phyloP scores from a whole-genome alignment of 495 filamentous ascomycete species.

The Aspergillus taichungensis region DNA sequence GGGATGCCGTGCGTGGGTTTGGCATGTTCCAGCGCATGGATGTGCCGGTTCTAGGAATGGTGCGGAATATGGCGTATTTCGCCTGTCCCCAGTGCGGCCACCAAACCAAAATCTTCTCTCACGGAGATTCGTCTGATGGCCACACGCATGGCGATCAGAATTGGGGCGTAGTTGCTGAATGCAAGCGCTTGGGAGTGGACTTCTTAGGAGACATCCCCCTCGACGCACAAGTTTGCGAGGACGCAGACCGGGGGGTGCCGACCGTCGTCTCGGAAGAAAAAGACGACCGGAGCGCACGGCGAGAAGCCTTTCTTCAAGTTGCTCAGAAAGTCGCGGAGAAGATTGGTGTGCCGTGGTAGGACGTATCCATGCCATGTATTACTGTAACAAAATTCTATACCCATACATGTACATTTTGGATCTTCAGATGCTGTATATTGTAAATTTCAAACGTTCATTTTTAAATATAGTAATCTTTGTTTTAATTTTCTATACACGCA shows the following conservation, averaged over 20 bases:
- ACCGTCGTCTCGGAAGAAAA: conserved; percentile 84
- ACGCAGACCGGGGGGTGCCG: conserved; percentile 81
- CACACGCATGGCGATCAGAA: conserved; percentile 19
- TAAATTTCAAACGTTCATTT: too few relatives aligned
- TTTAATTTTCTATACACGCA: too few relatives aligned
- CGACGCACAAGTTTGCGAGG: conserved; percentile 75
- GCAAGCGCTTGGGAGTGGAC: conserved; percentile 56
- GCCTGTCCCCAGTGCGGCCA: conserved; percentile 67
- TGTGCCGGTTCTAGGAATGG: conserved; percentile 77
- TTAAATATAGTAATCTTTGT: too few relatives aligned
- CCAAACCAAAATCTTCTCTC: conserved; percentile 68
- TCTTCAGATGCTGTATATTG: too few relatives aligned
- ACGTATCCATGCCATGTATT: too few relatives aligned
- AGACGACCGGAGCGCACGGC: conserved; percentile 60
- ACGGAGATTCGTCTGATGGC: conserved; percentile 16
- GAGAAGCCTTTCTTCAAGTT: conserved; percentile 61
- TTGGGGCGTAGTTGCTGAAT: conserved; percentile 45
- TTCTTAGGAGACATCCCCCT: conserved; percentile 87
- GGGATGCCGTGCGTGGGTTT: conserved; percentile 81
- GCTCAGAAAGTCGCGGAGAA: conserved; percentile 52
- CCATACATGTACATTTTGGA: too few relatives aligned
- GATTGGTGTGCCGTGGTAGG: conserved; percentile 27
- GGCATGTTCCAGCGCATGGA: conserved; percentile 83
- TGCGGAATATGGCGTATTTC: conserved; percentile 92
- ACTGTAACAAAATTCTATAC: too few relatives aligned